Percentiles rank a stretch among this genome's conserved stretches.
phyloP scores from a whole-genome alignment of 345 rosid species.

The Linum usitatissimum region DNA sequence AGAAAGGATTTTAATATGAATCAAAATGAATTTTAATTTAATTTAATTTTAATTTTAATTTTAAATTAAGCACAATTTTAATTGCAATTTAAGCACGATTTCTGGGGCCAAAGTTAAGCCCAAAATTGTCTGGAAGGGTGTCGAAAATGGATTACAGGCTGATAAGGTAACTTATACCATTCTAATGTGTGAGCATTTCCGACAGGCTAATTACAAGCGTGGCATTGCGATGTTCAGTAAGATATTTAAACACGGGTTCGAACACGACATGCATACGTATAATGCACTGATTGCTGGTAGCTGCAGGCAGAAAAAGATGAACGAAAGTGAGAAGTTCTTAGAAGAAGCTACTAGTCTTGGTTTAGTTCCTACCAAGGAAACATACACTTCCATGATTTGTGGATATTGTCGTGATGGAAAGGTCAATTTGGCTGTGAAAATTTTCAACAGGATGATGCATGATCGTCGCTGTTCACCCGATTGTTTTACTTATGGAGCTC shows the following conservation, averaged over 20 bases:
- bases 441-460: conserved; percentile 50
- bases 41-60: too few species aligned
- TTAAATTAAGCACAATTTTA: too few species aligned
- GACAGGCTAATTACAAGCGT: conserved; percentile 30
- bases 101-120: too few species aligned
- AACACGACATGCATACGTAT: conserved; percentile 54
- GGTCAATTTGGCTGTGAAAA: conserved; percentile 32
- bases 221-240: conserved; percentile 50
- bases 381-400: conserved; percentile 73
- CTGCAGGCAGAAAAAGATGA: conserved; percentile 55
- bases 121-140: conserved; percentile 13
- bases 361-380: conserved; percentile 74
- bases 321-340: conserved; percentile 58
- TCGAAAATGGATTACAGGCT: conserved; percentile 41
- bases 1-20: not conserved
- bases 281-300: conserved; percentile 57
- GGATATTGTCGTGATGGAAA: conserved; percentile 58
- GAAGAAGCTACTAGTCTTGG: conserved; percentile 36
- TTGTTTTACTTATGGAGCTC: conserved; percentile 64
- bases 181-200: conserved; percentile 66
- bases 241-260: conserved; percentile 53
- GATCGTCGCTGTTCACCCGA: conserved; percentile 54
- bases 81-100: too few species aligned
- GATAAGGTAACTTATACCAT: conserved; percentile 77
- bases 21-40: too few species aligned